Base-by-base conservation (phyloP, 1,139 yeast genomes). In the Suhomyces terraborum region DNA sequence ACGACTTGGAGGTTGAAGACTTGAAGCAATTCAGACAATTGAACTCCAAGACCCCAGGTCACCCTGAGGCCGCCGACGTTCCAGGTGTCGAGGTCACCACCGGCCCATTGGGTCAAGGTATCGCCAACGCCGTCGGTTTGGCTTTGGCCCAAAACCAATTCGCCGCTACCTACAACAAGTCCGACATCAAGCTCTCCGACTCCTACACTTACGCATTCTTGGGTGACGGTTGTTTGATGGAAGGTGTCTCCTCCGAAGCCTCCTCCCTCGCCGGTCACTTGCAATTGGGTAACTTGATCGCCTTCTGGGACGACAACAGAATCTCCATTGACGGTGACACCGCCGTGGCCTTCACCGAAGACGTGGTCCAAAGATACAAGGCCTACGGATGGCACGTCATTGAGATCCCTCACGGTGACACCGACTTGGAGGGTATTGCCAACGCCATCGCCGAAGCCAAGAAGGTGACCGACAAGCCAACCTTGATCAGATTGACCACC, bases 81-180 rank as follows among this genome's bases (percentile, higher is more conserved):
- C 91, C 95, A 44, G 98, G 98, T 64, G 82, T 89, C 45, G 98
- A 94, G 66, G 96, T 91, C 61, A 91, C 98, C 67, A 91, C 98
- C 49, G 99, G 99, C 67, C 98, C 99, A 48, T 81, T 93, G 60
- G 99, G 99, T 65, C 99, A 93, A 75, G 99, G 99, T 82, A 80
- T 93, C 59, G 78, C 86, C 59, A 91, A 91, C 66, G 98, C 97
- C 42, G 96, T 93, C 58, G 99, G 99, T 73, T 65, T 94, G 59
- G 98, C 98, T 47, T 79, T 93, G 63, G 98, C 97, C 48, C 95
- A 88, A 72, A 82, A 83, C 53, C 94, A 91, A 69, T 73, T 88
- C 50, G 96, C 94, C 54, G 96, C 97, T 50, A 84, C 85, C 54
- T 93, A 84, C 81, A 91, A 93, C 84, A 88, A 85, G 77, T 95